Conservation (phyloP, 176 grass and related monocot genomes). For the Carex pumila region DNA sequence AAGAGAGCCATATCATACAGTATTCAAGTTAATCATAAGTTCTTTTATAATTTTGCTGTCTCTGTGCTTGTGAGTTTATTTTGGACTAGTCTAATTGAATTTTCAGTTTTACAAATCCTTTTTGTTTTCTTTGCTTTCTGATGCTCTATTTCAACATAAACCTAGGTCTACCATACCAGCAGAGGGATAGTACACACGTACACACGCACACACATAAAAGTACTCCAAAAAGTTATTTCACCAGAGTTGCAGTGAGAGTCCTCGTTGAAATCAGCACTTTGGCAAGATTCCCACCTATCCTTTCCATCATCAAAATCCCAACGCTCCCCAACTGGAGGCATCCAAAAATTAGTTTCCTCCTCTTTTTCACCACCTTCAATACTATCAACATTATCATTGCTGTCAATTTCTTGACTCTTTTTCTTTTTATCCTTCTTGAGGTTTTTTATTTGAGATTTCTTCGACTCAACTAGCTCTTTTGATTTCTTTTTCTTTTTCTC, state of each 20-base stretch:
- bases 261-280: slow-evolving; percentile 8
- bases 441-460: slow-evolving; percentile 24
- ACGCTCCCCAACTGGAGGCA: slow-evolving; percentile 58
- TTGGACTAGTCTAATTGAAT: not conserved
- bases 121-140: not conserved
- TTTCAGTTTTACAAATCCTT: not conserved
- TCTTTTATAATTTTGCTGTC: not conserved
- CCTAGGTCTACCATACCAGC: not conserved
- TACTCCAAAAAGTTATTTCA: not conserved
- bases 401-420: slow-evolving; percentile 29
- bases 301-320: slow-evolving; percentile 85
- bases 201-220: not conserved
- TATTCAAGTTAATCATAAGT: not conserved
- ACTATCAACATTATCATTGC: slow-evolving; percentile 26
- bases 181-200: too few species aligned
- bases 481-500: slow-evolving; percentile 22
- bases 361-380: slow-evolving; percentile 36
- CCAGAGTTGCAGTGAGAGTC: slow-evolving; percentile 23
- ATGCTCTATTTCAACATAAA: not conserved
- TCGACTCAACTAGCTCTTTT: slow-evolving; percentile 20
- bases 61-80: not conserved
- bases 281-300: slow-evolving; percentile 49
- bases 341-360: slow-evolving; percentile 69
- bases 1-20: not conserved
- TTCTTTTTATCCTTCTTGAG: slow-evolving; percentile 50